Evolutionary conservation across 805 yeast species (phyloP), one percentile per base, ranked within the genome.

Genomic region (Kodamaea nitidulidarum): DNA sequence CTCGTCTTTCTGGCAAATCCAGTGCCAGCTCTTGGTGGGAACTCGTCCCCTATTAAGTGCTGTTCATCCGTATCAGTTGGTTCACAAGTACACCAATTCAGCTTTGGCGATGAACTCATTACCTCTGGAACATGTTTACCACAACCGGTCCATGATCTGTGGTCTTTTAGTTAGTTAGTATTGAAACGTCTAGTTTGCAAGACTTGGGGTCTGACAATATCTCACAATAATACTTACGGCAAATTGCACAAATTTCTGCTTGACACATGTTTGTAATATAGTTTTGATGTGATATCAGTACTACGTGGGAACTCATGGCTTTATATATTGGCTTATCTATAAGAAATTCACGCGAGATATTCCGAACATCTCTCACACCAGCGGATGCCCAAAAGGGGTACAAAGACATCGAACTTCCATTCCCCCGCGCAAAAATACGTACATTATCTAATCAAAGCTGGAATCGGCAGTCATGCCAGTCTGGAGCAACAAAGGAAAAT

Each of bases 101-200:
- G 57, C 41, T 61, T 64, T 21, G 71, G 73, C 15, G 80, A 73
- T 40, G 52, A 47, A 38, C 69, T 71, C 83, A 78, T 76, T n/a
- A 78, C 79, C 11, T 55, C 46, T n/a, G 70, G 45, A 30, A 77
- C 61, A 49, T 78, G 82, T n/a, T 58, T 32, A 20, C 82, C 81
- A 48, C 80, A 75, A n/a, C 83, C 83, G 30, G 80, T 70, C 84
- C 84, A 78, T 10, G 81, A 67, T 48, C 77, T 76, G 51, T 71
- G 72, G 45, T 75, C 60, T 54, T 20, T 20, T 8, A 25, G 42
- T 18, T 17, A 17, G 41, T 38, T 38, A 38, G 41, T 32, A 32
- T n/a, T n/a, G 27, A 25, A n/a, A 4, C 4, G 27, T 10, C 27
- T 25, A 25, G 27, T n/a, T 25, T n/a, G n/a, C n/a, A n/a, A n/a